Percentiles rank a stretch among this genome's conserved stretches.
Conservation (phyloP, 768 basidiomycete species). For the Clavulina sp. region DNA sequence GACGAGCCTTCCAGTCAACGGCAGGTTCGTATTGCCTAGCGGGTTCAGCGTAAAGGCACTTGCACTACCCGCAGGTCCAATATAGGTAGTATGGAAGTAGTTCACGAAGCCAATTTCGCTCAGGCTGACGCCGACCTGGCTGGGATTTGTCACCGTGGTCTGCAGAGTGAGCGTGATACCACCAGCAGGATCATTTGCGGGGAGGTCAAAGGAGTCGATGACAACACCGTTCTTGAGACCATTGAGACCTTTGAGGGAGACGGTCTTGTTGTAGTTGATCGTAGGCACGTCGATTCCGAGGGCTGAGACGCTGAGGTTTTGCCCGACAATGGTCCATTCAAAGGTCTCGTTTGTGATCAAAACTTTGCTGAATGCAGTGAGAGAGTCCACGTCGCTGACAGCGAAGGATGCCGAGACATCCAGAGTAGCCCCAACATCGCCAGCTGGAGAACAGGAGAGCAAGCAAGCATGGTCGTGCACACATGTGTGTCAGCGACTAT, state of each 20-base stretch:
- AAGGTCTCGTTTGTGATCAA: not conserved
- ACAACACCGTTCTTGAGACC: slow-evolving; percentile 42
- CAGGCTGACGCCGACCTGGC: slow-evolving; percentile 55
- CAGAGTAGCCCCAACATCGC: not conserved
- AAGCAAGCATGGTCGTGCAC: too few species aligned
- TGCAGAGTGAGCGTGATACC: slow-evolving; percentile 52
- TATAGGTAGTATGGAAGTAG: slow-evolving; percentile 25
- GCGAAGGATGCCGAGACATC: not conserved
- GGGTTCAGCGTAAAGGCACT: not conserved
- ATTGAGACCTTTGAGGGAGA: slow-evolving; percentile 55
- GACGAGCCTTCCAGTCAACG: slow-evolving; percentile 37
- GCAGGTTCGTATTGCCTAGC: not conserved
- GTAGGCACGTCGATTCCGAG: slow-evolving; percentile 32
- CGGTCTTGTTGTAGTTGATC: slow-evolving; percentile 36
- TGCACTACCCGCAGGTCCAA: not conserved
- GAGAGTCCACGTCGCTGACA: not conserved
- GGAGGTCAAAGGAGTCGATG: slow-evolving; percentile 52
- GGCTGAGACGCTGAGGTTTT: slow-evolving; percentile 33
- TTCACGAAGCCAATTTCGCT: slow-evolving; percentile 44
- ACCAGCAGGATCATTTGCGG: slow-evolving; percentile 49
- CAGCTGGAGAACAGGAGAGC: not conserved
- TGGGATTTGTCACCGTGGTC: slow-evolving; percentile 44
- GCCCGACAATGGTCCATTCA: slow-evolving; percentile 35
- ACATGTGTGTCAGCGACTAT: too few species aligned
- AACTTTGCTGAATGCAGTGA: not conserved